Base-by-base conservation (phyloP, 2,329 filamentous ascomycete genomes). In the Colletotrichum sojae region DNA sequence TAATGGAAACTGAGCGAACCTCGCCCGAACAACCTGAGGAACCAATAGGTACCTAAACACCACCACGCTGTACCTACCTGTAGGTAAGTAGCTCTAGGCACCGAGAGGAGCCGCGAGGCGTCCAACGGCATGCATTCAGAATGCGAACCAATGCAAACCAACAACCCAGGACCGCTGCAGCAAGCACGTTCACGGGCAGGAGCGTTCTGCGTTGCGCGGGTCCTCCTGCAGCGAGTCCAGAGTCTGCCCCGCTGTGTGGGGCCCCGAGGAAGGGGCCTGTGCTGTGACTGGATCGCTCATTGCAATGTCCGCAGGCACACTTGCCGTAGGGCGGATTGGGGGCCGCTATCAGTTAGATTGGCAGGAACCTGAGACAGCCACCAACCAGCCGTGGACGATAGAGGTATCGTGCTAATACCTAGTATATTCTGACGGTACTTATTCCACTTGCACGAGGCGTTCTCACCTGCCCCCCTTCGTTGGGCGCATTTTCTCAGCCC, bases 401-500 rank as follows among this genome's bases (percentile, higher is more conserved):
- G 39, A 68, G 48, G 60, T 64, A 58, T 57, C 39, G 16, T 39
- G 40, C n/a, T 46, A 51, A 36, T 63, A 53, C 46, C 67, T 22
- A 5, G 9, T 46, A 46, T 8, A 36, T 43, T 43, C 40, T n/a
- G 31, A 36, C 4, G 31, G 4, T 36, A 36, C 40, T 43, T 43
- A 10, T 25, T 67, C 63, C 67, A 70, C 27, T 70, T 61, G 12
- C 55, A 27, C 68, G 66, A 69, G 68, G 64, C 57, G 52, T 63
- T 67, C 58, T 67, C 10, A 18, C 40, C n/a, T 58, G 52, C 39
- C 45, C 39, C 45, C 43, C 39, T 18, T 51, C 36, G 64, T 59
- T 70, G 65, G 68, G 68, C 66, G 55, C 64, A 56, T 60, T 69
- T 58, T 31, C 68, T 64, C 68, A 69, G 68, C 68, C 64, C 59